phyloP scores from a whole-genome alignment of 805 yeast genomes.

The Myxozyma neotropica region DNA sequence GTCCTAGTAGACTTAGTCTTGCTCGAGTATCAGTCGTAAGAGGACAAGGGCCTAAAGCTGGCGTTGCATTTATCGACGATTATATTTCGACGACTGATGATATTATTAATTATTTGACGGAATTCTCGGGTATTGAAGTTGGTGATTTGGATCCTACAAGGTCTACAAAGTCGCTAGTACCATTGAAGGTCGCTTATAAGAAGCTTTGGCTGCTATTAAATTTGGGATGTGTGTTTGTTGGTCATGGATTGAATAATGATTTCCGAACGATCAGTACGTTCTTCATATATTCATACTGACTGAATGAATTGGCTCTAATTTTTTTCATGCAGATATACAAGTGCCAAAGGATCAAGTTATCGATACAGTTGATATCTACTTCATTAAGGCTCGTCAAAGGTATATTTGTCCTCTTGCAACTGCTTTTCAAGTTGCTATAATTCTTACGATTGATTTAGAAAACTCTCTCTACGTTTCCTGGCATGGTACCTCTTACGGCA shows the following conservation, averaged over 20 bases:
- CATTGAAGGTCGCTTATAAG: slow-evolving; percentile 73
- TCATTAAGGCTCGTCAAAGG: slow-evolving; percentile 72
- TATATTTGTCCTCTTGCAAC: background rate
- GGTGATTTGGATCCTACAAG: slow-evolving; percentile 79
- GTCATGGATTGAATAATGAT: slow-evolving; percentile 90
- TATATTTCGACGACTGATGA: slow-evolving; percentile 70
- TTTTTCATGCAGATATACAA: slow-evolving; percentile 53
- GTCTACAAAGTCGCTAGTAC: slow-evolving; percentile 71
- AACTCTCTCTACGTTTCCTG: slow-evolving; percentile 79
- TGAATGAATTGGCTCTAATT: background rate
- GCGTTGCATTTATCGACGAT: slow-evolving; percentile 88
- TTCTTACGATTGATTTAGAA: slow-evolving; percentile 36
- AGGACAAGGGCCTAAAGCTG: slow-evolving; percentile 60
- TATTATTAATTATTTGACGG: slow-evolving; percentile 84
- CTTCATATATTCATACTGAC: background rate
- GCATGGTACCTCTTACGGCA: slow-evolving; percentile 76
- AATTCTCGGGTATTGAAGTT: slow-evolving; percentile 88
- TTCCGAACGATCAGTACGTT: slow-evolving; percentile 73
- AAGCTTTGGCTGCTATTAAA: slow-evolving; percentile 88
- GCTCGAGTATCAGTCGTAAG: slow-evolving; percentile 89
- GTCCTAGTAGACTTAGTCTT: slow-evolving; percentile 73
- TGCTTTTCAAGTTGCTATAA: background rate
- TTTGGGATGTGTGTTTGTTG: slow-evolving; percentile 88
- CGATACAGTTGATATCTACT: slow-evolving; percentile 83
- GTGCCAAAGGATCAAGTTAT: slow-evolving; percentile 84